These are phyloP conservation scores for Hypoxylon fragiforme DNA, from an alignment of 495 filamentous ascomycete species.

Conservation along the genomic window DNA sequence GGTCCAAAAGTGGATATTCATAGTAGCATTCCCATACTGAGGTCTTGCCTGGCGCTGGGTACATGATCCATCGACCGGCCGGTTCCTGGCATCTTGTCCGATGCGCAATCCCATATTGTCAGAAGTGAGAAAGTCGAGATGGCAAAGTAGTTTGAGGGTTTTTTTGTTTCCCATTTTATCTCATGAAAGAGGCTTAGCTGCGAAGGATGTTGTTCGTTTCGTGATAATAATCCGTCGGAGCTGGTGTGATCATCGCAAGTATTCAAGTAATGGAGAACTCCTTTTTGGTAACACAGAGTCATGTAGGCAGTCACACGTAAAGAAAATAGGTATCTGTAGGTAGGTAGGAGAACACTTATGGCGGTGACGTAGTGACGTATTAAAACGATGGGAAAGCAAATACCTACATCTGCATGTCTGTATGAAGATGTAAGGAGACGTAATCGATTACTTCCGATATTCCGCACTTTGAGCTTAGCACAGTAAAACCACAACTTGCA, in stretches of 20 bases:
- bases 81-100: slow-evolving; percentile 15
- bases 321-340: not conserved
- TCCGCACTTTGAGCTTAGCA: slow-evolving; percentile 1
- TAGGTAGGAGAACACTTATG: not conserved
- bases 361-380: slow-evolving; percentile 20
- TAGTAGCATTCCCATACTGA: slow-evolving; percentile 28
- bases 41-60: slow-evolving; percentile 19
- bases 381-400: not conserved
- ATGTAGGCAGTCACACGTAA: too few species aligned
- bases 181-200: slow-evolving; percentile 28
- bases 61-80: slow-evolving; percentile 19
- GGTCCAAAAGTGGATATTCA: slow-evolving; percentile 32
- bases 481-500: not conserved
- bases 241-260: slow-evolving; percentile 5
- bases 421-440: slow-evolving; percentile 14
- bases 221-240: slow-evolving; percentile 7
- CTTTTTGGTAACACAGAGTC: too few species aligned
- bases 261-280: too few species aligned
- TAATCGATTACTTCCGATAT: not conserved
- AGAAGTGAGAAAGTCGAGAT: too few species aligned
- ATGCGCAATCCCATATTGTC: slow-evolving; percentile 20
- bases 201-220: slow-evolving; percentile 22
- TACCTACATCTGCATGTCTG: not conserved
- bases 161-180: too few species aligned
- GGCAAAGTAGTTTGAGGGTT: too few species aligned